Evolutionary conservation across 2,329 filamentous ascomycete species (phyloP).

Genomic region (Thermoascus crustaceus): DNA sequence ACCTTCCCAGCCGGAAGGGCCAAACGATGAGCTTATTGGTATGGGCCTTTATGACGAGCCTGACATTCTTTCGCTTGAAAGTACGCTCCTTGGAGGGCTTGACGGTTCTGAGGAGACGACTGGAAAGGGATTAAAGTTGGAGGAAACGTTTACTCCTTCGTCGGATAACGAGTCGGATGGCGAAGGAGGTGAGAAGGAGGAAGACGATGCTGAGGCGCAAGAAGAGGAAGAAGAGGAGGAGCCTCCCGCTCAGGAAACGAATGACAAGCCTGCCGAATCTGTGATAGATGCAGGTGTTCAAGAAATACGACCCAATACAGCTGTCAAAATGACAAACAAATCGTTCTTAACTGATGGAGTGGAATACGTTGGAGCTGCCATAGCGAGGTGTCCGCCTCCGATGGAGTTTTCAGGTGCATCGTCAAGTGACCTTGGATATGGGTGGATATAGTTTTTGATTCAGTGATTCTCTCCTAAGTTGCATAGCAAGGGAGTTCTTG

Average conservation of each 20-base stretch:
- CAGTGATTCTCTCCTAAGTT: conserved; percentile 9
- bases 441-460: conserved; percentile 21
- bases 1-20: conserved; percentile 47
- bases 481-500: conserved; percentile 29
- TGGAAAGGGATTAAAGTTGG: conserved; percentile 70
- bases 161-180: conserved; percentile 48
- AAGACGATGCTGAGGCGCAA: conserved; percentile 31
- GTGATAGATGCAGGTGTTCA: background rate
- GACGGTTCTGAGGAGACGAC: conserved; percentile 35
- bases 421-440: conserved; percentile 28
- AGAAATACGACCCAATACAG: conserved; percentile 11
- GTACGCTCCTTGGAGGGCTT: conserved; percentile 48
- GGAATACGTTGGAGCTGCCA: conserved; percentile 16
- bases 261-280: background rate
- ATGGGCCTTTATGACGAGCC: conserved; percentile 74
- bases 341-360: conserved; percentile 27
- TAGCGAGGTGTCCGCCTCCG: conserved; percentile 18
- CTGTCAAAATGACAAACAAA: conserved; percentile 20
- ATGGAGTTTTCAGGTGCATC: conserved; percentile 18
- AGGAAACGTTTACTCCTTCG: conserved; percentile 66
- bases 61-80: conserved; percentile 48
- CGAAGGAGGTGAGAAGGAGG: conserved; percentile 51
- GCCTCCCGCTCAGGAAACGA: background rate
- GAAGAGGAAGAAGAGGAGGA: conserved; percentile 6
- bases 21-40: conserved; percentile 67